Evolutionary conservation across 192 early-diverging fungal species (phyloP), one percentile per base, ranked within the genome.

Genomic region (Podila minutissima): DNA sequence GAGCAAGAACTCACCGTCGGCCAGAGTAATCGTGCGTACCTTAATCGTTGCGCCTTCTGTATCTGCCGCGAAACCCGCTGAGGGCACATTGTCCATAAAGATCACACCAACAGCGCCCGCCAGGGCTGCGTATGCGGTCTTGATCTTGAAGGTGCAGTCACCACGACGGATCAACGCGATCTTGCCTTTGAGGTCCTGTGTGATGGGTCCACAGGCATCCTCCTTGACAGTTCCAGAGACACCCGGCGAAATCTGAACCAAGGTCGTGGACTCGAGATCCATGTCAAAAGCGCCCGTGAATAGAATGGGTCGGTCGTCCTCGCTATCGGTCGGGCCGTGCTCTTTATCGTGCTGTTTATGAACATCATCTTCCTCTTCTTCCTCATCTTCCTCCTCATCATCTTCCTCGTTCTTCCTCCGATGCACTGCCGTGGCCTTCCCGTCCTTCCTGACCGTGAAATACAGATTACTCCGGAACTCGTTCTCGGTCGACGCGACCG

Each of bases 91-190:
- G 78, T 94, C 88, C 78, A 91, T 93, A n/a, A 95, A 74, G 22
- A 95, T 74, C 5, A 91, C 86, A 32, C 79, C 94, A 22, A 85
- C 72, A 2, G 93, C 94, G 31, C 92, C 91, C 12, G 90, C 89
- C 9, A 22, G 64, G 29, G 82, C 83, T 4, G 88, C 91, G 57
- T 86, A 83, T 0, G 55, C 65, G 5, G 89, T 74, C 83, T 96
- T 96, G 46, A 85, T 75, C 9, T 81, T 85, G 75, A 94, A 93
- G 1, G 83, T 86, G 65, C 94, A 96, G 28, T 72, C 82, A 3
- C 93, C 94, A 53, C 93, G 92, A 33, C 89, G 89, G 55, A 95
- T 83, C 46, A 96, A 71, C 24, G 83, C 84, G 24, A 92, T 86
- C 66, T 90, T 86, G 1, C 85, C 85, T 0, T 38, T 70, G 31